Evolutionary conservation across 169 alveolate genomes (phyloP).

Genomic region (Plasmodium inui): DNA sequence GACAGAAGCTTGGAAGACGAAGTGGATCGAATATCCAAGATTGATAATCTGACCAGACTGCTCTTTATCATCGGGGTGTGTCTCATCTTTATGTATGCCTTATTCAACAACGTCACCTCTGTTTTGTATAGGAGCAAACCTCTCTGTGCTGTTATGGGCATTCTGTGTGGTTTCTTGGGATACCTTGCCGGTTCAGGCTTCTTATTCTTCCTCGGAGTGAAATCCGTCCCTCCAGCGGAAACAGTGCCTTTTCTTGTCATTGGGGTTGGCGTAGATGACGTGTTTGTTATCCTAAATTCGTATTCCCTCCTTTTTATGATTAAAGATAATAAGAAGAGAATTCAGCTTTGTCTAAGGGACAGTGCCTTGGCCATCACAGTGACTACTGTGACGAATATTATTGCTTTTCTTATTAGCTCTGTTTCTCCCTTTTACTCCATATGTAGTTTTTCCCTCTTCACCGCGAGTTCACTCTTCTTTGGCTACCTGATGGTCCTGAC

Average conservation of each 20-base stretch:
- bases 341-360: conserved; percentile 84
- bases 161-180: conserved; percentile 86
- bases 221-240: conserved; percentile 85
- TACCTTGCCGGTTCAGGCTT: conserved; percentile 87
- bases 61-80: conserved; percentile 50
- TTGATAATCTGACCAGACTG: conserved; percentile 38
- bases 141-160: conserved; percentile 80
- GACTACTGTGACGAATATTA: conserved; percentile 86
- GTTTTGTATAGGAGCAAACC: conserved; percentile 69
- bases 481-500: conserved; percentile 87
- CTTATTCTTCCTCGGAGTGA: conserved; percentile 84
- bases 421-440: conserved; percentile 86
- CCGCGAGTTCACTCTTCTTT: conserved; percentile 83
- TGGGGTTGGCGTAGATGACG: conserved; percentile 89
- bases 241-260: conserved; percentile 88
- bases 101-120: conserved; percentile 62
- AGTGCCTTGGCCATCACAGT: conserved; percentile 87
- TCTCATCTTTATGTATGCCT: conserved; percentile 54
- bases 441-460: conserved; percentile 84
- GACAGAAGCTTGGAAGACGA: conserved; percentile 72
- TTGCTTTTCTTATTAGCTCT: conserved; percentile 88
- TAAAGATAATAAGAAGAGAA: conserved; percentile 82
- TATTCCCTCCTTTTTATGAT: conserved; percentile 82
- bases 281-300: conserved; percentile 85
- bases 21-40: conserved; percentile 49